A percentile compares a stretch with the other conserved stretches of the same genome.
phyloP scores from a whole-genome alignment of 2,329 filamentous ascomycete genomes.

The Diaporthe sp. region DNA sequence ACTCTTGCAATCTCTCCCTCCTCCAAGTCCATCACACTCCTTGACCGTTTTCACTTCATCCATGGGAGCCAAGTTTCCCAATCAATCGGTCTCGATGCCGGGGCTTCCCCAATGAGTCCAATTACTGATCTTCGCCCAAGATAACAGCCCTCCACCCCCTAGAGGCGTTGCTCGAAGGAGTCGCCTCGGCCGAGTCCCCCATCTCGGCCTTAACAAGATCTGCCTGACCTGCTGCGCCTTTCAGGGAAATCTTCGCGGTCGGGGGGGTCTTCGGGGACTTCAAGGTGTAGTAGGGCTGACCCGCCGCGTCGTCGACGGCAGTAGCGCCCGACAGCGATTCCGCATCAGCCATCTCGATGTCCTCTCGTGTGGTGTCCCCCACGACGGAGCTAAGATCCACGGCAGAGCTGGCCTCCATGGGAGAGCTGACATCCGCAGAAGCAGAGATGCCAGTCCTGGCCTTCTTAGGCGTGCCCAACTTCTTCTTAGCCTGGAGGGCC shows the following conservation, averaged over 20 bases:
- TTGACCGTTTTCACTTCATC: background rate
- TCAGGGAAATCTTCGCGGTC: background rate
- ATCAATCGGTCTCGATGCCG: background rate
- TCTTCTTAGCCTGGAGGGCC: background rate
- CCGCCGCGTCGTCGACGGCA: slow-evolving; percentile 8
- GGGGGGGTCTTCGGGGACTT: background rate
- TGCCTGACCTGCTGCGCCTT: too few relatives aligned
- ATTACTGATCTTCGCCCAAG: background rate
- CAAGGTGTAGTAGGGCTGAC: background rate
- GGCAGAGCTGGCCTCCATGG: background rate
- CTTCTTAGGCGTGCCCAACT: background rate
- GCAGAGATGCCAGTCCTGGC: background rate
- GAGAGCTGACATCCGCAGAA: background rate
- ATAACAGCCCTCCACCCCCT: background rate
- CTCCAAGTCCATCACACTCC: background rate
- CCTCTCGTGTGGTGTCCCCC: background rate
- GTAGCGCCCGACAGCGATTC: slow-evolving; percentile 29
- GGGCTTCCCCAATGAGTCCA: background rate
- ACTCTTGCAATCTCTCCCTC: background rate
- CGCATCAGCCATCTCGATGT: slow-evolving; percentile 13
- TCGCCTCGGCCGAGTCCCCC: too few relatives aligned
- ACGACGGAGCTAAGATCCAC: background rate
- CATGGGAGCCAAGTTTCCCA: background rate
- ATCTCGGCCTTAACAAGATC: too few relatives aligned
- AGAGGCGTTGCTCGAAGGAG: background rate